Evolutionary conservation across 2,329 filamentous ascomycete species (phyloP).

Genomic region (Colletotrichum acutatum): DNA sequence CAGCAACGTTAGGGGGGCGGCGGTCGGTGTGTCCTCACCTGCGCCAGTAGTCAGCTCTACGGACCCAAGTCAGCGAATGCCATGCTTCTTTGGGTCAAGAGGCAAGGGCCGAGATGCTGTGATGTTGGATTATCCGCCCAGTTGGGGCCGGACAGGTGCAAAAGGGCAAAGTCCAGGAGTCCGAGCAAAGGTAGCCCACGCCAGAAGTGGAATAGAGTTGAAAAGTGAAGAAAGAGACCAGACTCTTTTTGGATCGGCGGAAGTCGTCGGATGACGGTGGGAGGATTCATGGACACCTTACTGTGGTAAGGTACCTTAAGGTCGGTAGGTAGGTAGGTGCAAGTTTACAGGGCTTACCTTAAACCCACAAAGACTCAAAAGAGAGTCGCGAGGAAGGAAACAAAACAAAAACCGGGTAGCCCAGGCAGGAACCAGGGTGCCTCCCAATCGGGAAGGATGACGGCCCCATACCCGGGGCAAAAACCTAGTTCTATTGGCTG

Average conservation of each 20-base stretch:
- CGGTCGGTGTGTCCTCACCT: slow-evolving; percentile 5
- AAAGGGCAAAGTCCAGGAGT: background rate
- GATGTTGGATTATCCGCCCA: slow-evolving; percentile 1
- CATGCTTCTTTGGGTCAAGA: slow-evolving; percentile 18
- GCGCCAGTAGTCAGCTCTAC: background rate
- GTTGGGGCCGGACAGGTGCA: slow-evolving; percentile 4
- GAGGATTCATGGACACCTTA: background rate
- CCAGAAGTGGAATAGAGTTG: background rate
- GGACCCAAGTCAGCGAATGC: background rate
- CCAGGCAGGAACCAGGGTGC: background rate
- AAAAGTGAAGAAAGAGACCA: slow-evolving; percentile 1
- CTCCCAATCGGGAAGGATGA: slow-evolving; percentile 13
- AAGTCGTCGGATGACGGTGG: slow-evolving; percentile 21
- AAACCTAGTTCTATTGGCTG: slow-evolving; percentile 8
- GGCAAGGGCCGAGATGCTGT: slow-evolving; percentile 5
- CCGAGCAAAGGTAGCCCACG: slow-evolving; percentile 8
- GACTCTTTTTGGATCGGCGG: background rate
- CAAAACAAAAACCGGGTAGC: slow-evolving; percentile 10
- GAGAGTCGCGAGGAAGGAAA: slow-evolving; percentile 7
- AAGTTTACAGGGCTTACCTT: background rate
- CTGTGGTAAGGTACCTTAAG: no score
- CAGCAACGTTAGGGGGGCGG: background rate
- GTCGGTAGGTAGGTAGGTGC: no score
- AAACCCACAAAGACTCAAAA: slow-evolving; percentile 9
- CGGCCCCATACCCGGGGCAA: background rate